phyloP scores from a whole-genome alignment of 306 rosid genomes.

The Glycine tomentella region DNA sequence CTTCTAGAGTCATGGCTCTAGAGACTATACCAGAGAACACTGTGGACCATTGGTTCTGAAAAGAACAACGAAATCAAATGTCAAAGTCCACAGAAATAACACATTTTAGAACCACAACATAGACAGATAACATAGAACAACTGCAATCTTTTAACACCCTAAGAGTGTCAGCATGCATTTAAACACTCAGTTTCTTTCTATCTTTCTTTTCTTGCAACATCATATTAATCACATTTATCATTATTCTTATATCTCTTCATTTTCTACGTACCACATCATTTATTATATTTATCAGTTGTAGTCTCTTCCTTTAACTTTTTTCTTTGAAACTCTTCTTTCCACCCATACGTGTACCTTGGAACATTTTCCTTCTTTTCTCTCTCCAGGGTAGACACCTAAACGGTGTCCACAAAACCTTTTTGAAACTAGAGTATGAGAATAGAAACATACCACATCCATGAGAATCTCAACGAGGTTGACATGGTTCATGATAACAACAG shows the following conservation, averaged over 20 bases:
- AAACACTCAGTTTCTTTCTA: background rate
- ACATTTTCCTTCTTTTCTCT: background rate
- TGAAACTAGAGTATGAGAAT: background rate
- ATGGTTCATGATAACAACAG: conserved; percentile 89
- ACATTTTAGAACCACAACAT: background rate
- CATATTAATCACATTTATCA: background rate
- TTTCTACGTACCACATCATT: too few species aligned
- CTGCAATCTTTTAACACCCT: too few species aligned
- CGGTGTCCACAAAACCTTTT: background rate
- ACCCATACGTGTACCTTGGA: too few species aligned
- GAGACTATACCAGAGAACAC: conserved; percentile 91
- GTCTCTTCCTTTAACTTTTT: too few species aligned
- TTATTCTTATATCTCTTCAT: too few species aligned
- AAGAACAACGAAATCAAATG: background rate
- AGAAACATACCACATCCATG: conserved; percentile 83
- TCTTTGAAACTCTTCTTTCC: too few species aligned
- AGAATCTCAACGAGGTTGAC: conserved; percentile 91
- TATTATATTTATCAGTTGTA: too few species aligned
- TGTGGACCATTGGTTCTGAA: conserved; percentile 87
- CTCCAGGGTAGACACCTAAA: background rate
- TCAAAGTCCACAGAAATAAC: background rate
- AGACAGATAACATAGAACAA: too few species aligned
- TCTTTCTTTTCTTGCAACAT: background rate
- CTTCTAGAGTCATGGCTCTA: conserved; percentile 90
- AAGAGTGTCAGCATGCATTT: too few species aligned